Evolutionary conservation across 768 basidiomycete genomes (phyloP).

Genomic region (Neoboletus brunneissimus): DNA sequence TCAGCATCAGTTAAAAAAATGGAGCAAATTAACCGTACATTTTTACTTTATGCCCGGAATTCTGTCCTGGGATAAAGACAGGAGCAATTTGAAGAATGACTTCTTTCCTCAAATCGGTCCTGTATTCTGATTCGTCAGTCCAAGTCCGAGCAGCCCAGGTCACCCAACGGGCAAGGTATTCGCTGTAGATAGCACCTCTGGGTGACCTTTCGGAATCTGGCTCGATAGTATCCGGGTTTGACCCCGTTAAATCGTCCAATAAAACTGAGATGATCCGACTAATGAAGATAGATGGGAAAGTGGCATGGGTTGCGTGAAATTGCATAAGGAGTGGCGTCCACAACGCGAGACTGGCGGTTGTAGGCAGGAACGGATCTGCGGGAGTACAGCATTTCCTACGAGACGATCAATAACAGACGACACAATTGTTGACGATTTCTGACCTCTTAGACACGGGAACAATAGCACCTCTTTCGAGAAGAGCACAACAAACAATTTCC

Average conservation of each 20-base stretch:
- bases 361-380: constrained; percentile 46
- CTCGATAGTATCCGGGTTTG: constrained; percentile 18
- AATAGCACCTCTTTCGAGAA: constrained; percentile 70
- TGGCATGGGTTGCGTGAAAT: constrained; percentile 52
- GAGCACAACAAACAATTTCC: constrained; percentile 60
- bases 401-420: constrained; percentile 1
- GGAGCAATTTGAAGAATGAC: constrained; percentile 45
- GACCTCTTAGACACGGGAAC: constrained; percentile 87
- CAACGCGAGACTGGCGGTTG: constrained; percentile 48
- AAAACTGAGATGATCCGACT: constrained; percentile 42
- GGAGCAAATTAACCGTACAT: constrained; percentile 32
- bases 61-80: constrained; percentile 41
- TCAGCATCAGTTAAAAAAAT: constrained; percentile 7
- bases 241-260: constrained; percentile 15
- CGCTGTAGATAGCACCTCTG: constrained; percentile 46
- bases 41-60: constrained; percentile 24
- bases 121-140: constrained; percentile 32
- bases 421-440: constrained; percentile 15
- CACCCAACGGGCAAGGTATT: constrained; percentile 68
- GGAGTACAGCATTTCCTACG: constrained; percentile 55
- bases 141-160: constrained; percentile 54
- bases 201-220: constrained; percentile 18
- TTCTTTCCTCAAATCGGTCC: constrained; percentile 45
- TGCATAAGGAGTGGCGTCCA: constrained; percentile 68
- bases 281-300: constrained; percentile 50